Evolutionary conservation across 805 yeast genomes (phyloP).

Genomic region (Saccharomycopsis babjevae): DNA sequence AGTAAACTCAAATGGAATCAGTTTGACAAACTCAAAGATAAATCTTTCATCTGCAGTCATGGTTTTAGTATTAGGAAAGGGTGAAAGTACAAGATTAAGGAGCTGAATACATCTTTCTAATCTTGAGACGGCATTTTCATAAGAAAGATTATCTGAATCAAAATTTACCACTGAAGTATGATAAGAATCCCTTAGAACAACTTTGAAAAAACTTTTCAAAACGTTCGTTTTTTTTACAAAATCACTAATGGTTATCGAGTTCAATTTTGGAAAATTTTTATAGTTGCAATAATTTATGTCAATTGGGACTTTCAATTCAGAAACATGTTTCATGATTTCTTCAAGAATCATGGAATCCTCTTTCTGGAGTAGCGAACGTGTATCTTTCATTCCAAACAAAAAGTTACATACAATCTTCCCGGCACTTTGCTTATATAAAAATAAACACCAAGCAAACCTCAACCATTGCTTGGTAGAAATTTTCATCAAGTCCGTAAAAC

Average conservation of each 20-base stretch:
- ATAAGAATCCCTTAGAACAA: slow-evolving; percentile 25
- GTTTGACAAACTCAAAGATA: slow-evolving; percentile 48
- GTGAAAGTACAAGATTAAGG: slow-evolving; percentile 1
- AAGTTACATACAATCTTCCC: background rate
- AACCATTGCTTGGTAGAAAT: slow-evolving; percentile 19
- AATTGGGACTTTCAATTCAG: slow-evolving; percentile 13
- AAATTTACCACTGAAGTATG: background rate
- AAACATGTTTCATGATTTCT: background rate
- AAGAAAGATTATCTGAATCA: background rate
- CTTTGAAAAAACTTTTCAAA: slow-evolving; percentile 49
- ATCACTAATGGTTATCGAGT: slow-evolving; percentile 36
- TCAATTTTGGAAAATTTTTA: slow-evolving; percentile 47
- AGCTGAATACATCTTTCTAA: slow-evolving; percentile 6
- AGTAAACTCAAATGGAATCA: slow-evolving; percentile 55
- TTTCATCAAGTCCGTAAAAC: background rate
- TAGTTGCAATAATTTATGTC: slow-evolving; percentile 47
- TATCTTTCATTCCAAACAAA: background rate
- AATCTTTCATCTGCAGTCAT: slow-evolving; percentile 34
- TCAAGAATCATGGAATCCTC: slow-evolving; percentile 7
- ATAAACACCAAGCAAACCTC: slow-evolving; percentile 39
- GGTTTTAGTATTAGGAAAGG: background rate
- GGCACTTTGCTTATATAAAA: slow-evolving; percentile 32
- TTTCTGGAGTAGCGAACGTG: background rate
- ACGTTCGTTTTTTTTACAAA: slow-evolving; percentile 68
- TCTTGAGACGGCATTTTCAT: background rate